phyloP scores from a whole-genome alignment of 1,284 basidiomycete genomes.

The Agaricales sp. region DNA sequence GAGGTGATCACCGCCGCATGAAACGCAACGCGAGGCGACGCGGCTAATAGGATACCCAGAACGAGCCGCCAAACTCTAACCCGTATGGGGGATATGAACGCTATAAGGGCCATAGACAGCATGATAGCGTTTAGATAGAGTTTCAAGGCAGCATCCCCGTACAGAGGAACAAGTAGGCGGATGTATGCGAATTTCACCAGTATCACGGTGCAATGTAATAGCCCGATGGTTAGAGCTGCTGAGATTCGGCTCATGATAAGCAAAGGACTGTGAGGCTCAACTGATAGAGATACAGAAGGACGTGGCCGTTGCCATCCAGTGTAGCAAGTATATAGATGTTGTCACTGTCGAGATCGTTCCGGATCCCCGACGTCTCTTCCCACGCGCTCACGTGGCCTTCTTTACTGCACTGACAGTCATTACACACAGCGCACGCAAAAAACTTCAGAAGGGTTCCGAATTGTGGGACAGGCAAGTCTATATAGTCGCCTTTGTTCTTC shows the following conservation, averaged over 20 bases:
- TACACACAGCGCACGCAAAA: too few relatives aligned
- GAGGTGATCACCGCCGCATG: slow-evolving; percentile 50
- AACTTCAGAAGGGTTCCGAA: too few relatives aligned
- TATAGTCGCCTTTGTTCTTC: too few relatives aligned
- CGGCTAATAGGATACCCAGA: slow-evolving; percentile 35
- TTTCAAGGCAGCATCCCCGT: slow-evolving; percentile 13
- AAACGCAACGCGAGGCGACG: slow-evolving; percentile 52
- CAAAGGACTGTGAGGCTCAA: not conserved
- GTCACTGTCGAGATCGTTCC: not conserved
- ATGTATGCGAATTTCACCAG: not conserved
- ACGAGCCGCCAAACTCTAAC: slow-evolving; percentile 14
- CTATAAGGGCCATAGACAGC: not conserved
- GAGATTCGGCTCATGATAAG: not conserved
- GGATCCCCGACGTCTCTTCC: not conserved
- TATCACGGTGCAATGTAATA: not conserved
- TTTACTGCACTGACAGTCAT: too few relatives aligned
- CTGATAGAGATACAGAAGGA: not conserved
- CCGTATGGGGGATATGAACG: not conserved
- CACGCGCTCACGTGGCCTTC: not conserved
- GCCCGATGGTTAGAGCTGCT: not conserved
- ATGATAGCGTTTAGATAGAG: not conserved
- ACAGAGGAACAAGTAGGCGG: not conserved
- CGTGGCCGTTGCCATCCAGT: not conserved
- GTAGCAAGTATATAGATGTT: not conserved
- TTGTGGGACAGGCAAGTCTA: too few relatives aligned